phyloP scores from a whole-genome alignment of 176 grass and related monocot species.

The Carex littledalei region DNA sequence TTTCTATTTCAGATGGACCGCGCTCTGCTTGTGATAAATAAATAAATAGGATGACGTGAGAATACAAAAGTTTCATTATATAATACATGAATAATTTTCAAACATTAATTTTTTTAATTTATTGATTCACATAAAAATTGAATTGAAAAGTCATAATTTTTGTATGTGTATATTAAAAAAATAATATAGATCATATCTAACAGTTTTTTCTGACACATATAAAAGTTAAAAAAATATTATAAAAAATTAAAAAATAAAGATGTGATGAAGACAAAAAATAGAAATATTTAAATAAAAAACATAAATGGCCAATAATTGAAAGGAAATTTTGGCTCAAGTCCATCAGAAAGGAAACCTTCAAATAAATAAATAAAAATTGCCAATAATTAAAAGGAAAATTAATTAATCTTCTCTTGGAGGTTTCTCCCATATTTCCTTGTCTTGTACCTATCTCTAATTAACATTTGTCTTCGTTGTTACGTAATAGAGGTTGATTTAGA shows the following conservation, averaged over 20 bases:
- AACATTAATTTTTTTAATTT: too few relatives aligned
- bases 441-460: constrained; percentile 1
- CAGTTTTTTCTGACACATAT: too few relatives aligned
- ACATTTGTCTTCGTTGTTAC: constrained; percentile 4
- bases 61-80: too few relatives aligned
- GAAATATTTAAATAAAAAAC: background rate
- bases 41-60: background rate
- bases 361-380: background rate
- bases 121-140: too few relatives aligned
- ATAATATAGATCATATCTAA: too few relatives aligned
- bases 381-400: background rate
- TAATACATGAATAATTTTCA: too few relatives aligned
- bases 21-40: background rate
- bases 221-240: too few relatives aligned
- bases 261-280: too few relatives aligned
- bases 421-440: background rate
- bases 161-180: too few relatives aligned
- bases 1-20: background rate
- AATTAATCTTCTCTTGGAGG: background rate
- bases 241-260: too few relatives aligned
- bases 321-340: background rate
- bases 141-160: too few relatives aligned
- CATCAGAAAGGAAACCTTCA: background rate
- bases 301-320: background rate
- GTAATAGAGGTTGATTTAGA: constrained; percentile 7